A percentile compares a stretch with the other conserved stretches of the same genome.
Evolutionary conservation across 257 asterid genomes (phyloP).

Genomic region (Linaria vulgaris): DNA sequence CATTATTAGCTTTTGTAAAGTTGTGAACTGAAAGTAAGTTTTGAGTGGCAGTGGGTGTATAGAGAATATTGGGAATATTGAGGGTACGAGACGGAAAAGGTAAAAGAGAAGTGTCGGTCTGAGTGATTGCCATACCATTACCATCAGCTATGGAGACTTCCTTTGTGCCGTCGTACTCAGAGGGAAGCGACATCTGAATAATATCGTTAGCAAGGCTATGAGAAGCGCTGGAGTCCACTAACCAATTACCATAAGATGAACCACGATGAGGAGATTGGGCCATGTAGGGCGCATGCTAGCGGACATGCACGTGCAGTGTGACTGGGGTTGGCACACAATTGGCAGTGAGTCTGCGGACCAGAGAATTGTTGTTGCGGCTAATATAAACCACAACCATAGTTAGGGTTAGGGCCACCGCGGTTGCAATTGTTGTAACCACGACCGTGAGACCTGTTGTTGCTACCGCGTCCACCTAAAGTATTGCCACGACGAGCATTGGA

Average conservation of each 20-base stretch:
- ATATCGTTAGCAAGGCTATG: not conserved
- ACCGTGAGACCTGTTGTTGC: too few species aligned
- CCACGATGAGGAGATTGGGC: not conserved
- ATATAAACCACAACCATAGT: too few species aligned
- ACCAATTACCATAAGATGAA: not conserved
- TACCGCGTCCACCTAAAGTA: too few species aligned
- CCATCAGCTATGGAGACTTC: not conserved
- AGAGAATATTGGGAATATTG: not conserved
- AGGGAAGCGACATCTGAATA: not conserved
- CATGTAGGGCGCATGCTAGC: not conserved
- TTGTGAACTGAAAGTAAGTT: not conserved
- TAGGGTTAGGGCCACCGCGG: too few species aligned
- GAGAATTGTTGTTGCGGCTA: too few species aligned
- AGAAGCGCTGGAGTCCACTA: conserved; percentile 1
- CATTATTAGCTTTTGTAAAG: not conserved
- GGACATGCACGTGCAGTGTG: too few species aligned
- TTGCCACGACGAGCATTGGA: too few species aligned
- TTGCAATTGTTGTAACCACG: too few species aligned
- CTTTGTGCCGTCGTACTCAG: conserved; percentile 3
- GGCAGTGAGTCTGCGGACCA: too few species aligned
- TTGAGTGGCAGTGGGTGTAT: not conserved
- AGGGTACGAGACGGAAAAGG: not conserved
- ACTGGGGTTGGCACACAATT: too few species aligned
- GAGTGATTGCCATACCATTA: not conserved
- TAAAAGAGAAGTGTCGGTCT: not conserved